Percentiles rank a stretch among this genome's conserved stretches.
Conservation (phyloP, 1,284 basidiomycete genomes). For the Irpex sp. region DNA sequence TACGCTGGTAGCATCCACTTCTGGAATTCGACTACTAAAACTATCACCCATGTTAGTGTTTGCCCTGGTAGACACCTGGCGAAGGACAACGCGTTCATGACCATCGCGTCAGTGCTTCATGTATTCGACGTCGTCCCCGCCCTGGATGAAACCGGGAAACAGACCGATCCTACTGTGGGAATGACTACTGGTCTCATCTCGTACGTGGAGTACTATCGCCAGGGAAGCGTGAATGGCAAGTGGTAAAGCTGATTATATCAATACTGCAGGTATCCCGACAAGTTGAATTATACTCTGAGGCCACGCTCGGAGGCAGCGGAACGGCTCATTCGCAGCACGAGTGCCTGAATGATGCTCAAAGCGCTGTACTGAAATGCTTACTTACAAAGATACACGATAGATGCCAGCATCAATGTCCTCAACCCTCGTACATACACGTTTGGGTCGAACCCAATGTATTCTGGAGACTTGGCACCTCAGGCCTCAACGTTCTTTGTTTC, state of each 20-base stretch:
- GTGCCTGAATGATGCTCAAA: not conserved
- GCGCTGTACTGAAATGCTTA: too few species aligned
- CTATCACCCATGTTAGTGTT: constrained; percentile 7
- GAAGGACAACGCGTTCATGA: constrained; percentile 21
- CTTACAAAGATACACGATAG: too few species aligned
- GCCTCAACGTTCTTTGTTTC: too few species aligned
- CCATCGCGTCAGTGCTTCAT: constrained; percentile 17
- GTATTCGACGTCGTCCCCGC: constrained; percentile 18
- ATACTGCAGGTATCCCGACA: not conserved
- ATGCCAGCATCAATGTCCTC: too few species aligned
- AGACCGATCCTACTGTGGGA: not conserved
- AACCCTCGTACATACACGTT: too few species aligned
- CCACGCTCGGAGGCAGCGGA: not conserved
- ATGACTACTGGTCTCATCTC: not conserved
- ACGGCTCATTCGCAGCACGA: not conserved
- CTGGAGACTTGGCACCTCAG: too few species aligned
- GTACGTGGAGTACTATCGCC: too few species aligned
- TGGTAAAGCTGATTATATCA: not conserved
- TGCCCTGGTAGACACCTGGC: constrained; percentile 22
- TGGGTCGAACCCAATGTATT: too few species aligned
- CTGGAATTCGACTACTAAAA: not conserved
- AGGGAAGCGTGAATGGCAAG: too few species aligned
- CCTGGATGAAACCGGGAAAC: constrained; percentile 1
- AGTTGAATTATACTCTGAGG: not conserved
- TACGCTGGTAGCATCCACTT: not conserved